These are phyloP conservation scores for Tetrapisispora pingtungensis DNA, from an alignment of 805 yeast species.

Conservation along the genomic window DNA sequence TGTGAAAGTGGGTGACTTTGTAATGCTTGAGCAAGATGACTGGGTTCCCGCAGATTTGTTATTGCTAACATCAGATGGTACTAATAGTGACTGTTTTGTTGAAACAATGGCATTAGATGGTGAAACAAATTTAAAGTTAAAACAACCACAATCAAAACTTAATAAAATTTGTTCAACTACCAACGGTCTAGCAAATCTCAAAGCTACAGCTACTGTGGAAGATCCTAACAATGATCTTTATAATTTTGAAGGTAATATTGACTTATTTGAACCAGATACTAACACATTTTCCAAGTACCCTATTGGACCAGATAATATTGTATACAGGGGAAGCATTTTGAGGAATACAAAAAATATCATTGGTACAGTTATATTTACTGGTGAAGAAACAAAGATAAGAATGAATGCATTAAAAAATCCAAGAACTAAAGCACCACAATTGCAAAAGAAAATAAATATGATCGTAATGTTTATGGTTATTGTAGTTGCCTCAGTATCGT, in stretches of 20 bases:
- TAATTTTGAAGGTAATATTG: constrained; percentile 76
- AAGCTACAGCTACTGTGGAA: constrained; percentile 57
- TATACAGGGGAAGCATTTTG: constrained; percentile 81
- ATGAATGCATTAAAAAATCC: constrained; percentile 91
- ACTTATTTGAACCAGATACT: constrained; percentile 28
- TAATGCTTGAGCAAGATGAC: constrained; percentile 66
- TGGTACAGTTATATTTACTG: constrained; percentile 84
- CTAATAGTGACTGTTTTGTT: constrained; percentile 56
- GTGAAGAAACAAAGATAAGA: constrained; percentile 91
- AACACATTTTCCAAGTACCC: constrained; percentile 39
- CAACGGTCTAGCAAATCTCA: constrained; percentile 38
- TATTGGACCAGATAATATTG: constrained; percentile 68
- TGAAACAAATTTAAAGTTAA: constrained; percentile 82
- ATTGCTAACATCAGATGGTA: constrained; percentile 53
- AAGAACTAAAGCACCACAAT: constrained; percentile 84
- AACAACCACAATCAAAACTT: constrained; percentile 55
- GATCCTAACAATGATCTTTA: constrained; percentile 90
- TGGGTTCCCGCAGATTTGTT: constrained; percentile 92
- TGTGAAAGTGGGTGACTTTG: constrained; percentile 78
- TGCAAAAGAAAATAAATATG: constrained; percentile 71
- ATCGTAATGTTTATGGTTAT: constrained; percentile 83
- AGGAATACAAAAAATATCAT: constrained; percentile 69
- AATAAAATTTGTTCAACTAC: constrained; percentile 42
- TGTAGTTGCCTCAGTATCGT: constrained; percentile 63
- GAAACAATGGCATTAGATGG: constrained; percentile 99